Conservation (phyloP, 306 rosid genomes). For the Trifolium dubium region DNA sequence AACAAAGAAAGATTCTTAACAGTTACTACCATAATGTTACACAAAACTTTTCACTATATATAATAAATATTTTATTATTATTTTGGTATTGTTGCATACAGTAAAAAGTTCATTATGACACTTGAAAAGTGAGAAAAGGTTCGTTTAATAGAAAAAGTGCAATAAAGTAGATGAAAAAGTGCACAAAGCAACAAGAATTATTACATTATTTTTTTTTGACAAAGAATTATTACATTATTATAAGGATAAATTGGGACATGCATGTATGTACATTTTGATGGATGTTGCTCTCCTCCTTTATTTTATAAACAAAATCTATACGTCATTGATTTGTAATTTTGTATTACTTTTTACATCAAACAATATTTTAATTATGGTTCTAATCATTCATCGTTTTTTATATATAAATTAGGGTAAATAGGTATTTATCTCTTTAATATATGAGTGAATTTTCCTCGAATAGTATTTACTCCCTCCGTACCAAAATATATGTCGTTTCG, state of each 20-base stretch:
- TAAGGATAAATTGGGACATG: neutral
- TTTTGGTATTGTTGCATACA: neutral
- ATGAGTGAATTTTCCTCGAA: too few species aligned
- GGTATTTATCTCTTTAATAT: too few species aligned
- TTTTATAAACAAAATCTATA: slow-evolving; percentile 13
- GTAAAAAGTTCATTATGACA: neutral
- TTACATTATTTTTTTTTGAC: too few species aligned
- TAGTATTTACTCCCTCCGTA: too few species aligned
- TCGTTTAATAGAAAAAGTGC: slow-evolving; percentile 12
- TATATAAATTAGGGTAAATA: too few species aligned
- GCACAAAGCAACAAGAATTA: slow-evolving; percentile 11
- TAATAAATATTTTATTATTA: neutral
- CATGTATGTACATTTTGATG: slow-evolving; percentile 1
- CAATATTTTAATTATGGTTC: slow-evolving; percentile 20
- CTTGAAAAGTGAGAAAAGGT: slow-evolving; percentile 7
- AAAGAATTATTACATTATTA: too few species aligned
- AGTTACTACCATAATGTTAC: neutral
- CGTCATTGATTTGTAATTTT: slow-evolving; percentile 1
- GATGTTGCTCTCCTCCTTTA: neutral
- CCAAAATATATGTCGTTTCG: too few species aligned
- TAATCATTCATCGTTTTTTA: neutral
- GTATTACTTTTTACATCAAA: slow-evolving; percentile 13
- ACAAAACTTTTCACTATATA: neutral
- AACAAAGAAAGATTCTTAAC: neutral
- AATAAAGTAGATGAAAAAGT: slow-evolving; percentile 35